These are phyloP conservation scores for Isoetes taiwanensis DNA, from an alignment of 75 land plant genomes.

Conservation along the genomic window DNA sequence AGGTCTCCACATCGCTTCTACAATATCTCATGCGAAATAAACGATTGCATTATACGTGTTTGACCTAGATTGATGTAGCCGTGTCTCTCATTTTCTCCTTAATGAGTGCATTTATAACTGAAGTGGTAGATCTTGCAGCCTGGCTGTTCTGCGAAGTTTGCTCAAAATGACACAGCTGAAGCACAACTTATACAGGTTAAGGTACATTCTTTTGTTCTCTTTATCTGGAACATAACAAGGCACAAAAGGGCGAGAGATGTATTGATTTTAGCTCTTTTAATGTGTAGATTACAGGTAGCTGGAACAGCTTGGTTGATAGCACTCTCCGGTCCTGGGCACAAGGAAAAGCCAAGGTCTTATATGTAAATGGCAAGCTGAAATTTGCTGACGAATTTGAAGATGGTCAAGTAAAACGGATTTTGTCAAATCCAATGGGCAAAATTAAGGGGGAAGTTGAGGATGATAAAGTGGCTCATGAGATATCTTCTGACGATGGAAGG, in stretches of 20 bases:
- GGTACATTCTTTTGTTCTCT: no score
- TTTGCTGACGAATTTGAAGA: no score
- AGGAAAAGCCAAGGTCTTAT: no score
- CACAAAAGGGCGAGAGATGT: neutral
- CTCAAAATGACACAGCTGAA: constrained; percentile 36
- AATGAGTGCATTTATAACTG: neutral
- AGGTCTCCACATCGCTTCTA: constrained; percentile 21
- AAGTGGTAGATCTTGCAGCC: constrained; percentile 20
- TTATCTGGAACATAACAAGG: neutral
- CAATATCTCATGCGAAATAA: neutral
- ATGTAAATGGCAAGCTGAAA: no score
- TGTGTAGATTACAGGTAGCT: constrained; percentile 20
- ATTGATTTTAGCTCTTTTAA: neutral
- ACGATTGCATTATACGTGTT: neutral
- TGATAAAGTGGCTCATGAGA: constrained; percentile 1
- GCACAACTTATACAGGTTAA: constrained; percentile 80
- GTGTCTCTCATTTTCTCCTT: neutral
- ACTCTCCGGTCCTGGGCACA: no score
- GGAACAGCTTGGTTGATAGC: constrained; percentile 17
- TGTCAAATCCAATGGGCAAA: no score
- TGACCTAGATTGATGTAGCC: no score
- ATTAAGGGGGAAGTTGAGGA: no score
- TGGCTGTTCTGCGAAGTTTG: constrained; percentile 78
- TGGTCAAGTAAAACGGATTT: no score
- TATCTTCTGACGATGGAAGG: constrained; percentile 5